Evolutionary conservation across 2,329 filamentous ascomycete genomes (phyloP).

Genomic region (Aspergillus ibericus): DNA sequence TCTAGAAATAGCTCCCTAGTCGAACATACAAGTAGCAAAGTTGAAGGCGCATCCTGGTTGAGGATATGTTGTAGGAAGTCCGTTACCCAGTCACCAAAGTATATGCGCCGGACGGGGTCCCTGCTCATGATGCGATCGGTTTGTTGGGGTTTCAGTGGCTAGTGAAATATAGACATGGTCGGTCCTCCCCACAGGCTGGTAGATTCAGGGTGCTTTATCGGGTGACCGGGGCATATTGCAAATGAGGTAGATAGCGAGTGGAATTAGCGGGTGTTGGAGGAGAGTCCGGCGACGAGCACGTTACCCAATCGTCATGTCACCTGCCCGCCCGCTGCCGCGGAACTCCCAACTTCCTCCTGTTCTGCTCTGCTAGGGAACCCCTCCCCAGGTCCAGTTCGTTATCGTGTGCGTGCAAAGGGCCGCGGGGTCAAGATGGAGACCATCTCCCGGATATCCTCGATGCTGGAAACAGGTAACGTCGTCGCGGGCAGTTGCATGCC

Average conservation of each 20-base stretch:
- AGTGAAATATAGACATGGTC: neutral
- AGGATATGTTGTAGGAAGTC: conserved; percentile 66
- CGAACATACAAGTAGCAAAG: conserved; percentile 71
- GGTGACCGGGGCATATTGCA: too few species aligned
- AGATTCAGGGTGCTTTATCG: neutral
- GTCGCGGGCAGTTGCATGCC: neutral
- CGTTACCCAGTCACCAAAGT: conserved; percentile 53
- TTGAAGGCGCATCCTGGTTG: conserved; percentile 55
- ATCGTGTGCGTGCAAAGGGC: conserved; percentile 13
- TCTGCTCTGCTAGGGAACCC: conserved; percentile 3
- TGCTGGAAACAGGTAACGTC: conserved; percentile 85
- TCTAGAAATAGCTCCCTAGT: conserved; percentile 64
- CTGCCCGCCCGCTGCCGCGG: conserved; percentile 10
- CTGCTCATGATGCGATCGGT: conserved; percentile 17
- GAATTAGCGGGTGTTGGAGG: neutral
- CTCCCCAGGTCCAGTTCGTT: conserved; percentile 2
- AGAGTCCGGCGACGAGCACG: neutral
- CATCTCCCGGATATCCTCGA: conserved; percentile 85
- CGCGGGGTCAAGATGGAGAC: conserved; percentile 72
- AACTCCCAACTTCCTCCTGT: conserved; percentile 12
- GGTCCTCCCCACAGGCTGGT: neutral
- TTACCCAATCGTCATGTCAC: conserved; percentile 11
- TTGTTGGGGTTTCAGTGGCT: neutral
- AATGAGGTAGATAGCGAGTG: neutral
- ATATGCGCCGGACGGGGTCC: conserved; percentile 25